Evolutionary conservation across 2,329 filamentous ascomycete genomes (phyloP).

Genomic region (Botryotinia narcissicola): DNA sequence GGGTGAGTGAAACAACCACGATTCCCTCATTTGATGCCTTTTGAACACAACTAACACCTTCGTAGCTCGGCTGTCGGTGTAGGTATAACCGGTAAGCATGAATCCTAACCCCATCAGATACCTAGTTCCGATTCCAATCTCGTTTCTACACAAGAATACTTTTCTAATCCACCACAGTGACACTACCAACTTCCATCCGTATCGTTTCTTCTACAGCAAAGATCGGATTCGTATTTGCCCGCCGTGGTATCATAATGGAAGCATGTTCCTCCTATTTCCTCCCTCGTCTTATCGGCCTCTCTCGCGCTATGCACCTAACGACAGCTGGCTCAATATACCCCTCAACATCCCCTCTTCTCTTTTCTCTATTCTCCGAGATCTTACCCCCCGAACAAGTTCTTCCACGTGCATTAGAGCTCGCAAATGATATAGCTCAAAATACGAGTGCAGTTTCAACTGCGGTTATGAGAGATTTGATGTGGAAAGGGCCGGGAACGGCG

Average conservation of each 20-base stretch:
- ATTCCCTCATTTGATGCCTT: too few relatives aligned
- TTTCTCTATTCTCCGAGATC: conserved; percentile 64
- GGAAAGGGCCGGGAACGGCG: conserved; percentile 53
- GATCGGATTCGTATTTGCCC: conserved; percentile 71
- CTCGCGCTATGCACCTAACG: conserved; percentile 60
- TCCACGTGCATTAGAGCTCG: conserved; percentile 62
- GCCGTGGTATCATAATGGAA: conserved; percentile 70
- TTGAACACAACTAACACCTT: background rate
- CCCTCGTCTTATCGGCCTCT: conserved; percentile 64
- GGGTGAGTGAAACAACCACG: conserved; percentile 37
- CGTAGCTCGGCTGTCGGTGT: conserved; percentile 3
- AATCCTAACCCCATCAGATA: background rate
- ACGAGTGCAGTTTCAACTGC: conserved; percentile 62
- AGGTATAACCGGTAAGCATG: conserved; percentile 13
- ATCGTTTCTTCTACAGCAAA: conserved; percentile 58
- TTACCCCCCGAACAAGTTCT: conserved; percentile 61
- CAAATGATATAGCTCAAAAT: conserved; percentile 64
- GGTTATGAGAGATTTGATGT: conserved; percentile 72
- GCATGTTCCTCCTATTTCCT: conserved; percentile 70
- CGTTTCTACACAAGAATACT: too few relatives aligned
- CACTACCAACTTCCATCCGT: conserved; percentile 53
- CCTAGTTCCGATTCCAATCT: too few relatives aligned
- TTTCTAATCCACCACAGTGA: conserved; percentile 45
- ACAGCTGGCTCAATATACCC: conserved; percentile 65
- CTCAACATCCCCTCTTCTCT: conserved; percentile 50